These are phyloP conservation scores for Zelopaecilomyces penicillatus DNA, from an alignment of 2,329 filamentous ascomycete species.

Conservation along the genomic window DNA sequence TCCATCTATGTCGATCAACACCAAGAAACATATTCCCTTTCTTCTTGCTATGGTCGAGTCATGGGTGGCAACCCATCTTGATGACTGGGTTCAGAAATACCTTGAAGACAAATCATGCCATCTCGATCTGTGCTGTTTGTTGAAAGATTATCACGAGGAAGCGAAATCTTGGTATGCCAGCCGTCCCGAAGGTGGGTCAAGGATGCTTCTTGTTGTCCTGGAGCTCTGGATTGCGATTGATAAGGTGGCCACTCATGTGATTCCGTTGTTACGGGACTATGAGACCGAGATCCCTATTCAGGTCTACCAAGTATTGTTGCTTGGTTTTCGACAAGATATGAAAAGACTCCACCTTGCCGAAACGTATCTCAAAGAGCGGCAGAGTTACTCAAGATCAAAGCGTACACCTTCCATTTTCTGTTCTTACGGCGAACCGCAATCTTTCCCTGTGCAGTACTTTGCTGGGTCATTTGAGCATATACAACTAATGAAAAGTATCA, in stretches of 20 bases:
- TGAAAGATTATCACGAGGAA: slow-evolving; percentile 25
- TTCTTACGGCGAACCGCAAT: slow-evolving; percentile 9
- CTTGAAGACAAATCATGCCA: slow-evolving; percentile 17
- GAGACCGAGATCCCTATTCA: slow-evolving; percentile 31
- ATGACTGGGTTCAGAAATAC: slow-evolving; percentile 28
- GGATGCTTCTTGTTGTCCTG: slow-evolving; percentile 46
- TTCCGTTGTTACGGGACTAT: slow-evolving; percentile 39
- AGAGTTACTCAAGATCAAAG: background rate
- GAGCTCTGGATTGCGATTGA: slow-evolving; percentile 54
- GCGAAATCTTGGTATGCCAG: slow-evolving; percentile 25
- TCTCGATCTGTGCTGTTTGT: slow-evolving; percentile 18
- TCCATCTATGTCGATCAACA: background rate
- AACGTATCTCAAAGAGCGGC: slow-evolving; percentile 24
- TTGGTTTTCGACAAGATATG: slow-evolving; percentile 37
- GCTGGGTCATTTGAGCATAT: slow-evolving; percentile 24
- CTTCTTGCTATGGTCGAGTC: slow-evolving; percentile 35
- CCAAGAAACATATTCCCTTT: slow-evolving; percentile 3
- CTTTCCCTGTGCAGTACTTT: slow-evolving; percentile 15
- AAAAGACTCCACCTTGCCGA: slow-evolving; percentile 37
- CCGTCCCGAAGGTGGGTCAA: slow-evolving; percentile 39
- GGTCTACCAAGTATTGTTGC: slow-evolving; percentile 35
- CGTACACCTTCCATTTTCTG: slow-evolving; percentile 9
- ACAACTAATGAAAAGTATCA: slow-evolving; percentile 26
- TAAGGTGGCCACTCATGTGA: slow-evolving; percentile 28
- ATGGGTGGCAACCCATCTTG: slow-evolving; percentile 37